Evolutionary conservation across 768 basidiomycete genomes (phyloP).

Genomic region (Tephrocybe sp.): DNA sequence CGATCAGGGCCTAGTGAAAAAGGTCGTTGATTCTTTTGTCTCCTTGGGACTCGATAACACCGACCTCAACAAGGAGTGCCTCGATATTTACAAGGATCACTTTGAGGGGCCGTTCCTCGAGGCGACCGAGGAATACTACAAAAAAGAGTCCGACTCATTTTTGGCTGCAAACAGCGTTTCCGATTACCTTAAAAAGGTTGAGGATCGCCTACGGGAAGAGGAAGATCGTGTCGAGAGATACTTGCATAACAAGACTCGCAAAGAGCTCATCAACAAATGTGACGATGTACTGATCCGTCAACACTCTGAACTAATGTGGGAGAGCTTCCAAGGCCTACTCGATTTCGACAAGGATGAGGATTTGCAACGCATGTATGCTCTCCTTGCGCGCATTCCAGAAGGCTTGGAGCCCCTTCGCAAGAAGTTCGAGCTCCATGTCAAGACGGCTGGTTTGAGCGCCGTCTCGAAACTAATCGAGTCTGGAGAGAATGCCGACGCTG

Average conservation of each 20-base stretch:
- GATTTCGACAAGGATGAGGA: constrained; percentile 98
- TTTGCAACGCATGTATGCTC: constrained; percentile 93
- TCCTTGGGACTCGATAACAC: constrained; percentile 91
- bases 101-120: constrained; percentile 89
- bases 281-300: constrained; percentile 93
- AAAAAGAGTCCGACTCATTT: constrained; percentile 89
- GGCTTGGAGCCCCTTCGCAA: constrained; percentile 92
- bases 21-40: constrained; percentile 96
- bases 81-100: constrained; percentile 94
- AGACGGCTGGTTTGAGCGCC: constrained; percentile 82
- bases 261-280: constrained; percentile 82
- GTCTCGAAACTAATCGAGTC: constrained; percentile 79
- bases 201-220: constrained; percentile 91
- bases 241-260: constrained; percentile 88
- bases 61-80: constrained; percentile 91
- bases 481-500: constrained; percentile 59
- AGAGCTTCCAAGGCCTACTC: constrained; percentile 89
- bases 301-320: constrained; percentile 89
- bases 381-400: constrained; percentile 90
- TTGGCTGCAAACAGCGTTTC: constrained; percentile 90
- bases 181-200: constrained; percentile 96
- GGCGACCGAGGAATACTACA: constrained; percentile 92
- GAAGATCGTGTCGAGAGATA: constrained; percentile 96
- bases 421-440: constrained; percentile 95
- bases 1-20: constrained; percentile 95